A percentile compares a stretch with the other conserved stretches of the same genome.
These are phyloP conservation scores for Stipa capillata DNA, from an alignment of 176 grass and related monocot species.

Conservation along the genomic window DNA sequence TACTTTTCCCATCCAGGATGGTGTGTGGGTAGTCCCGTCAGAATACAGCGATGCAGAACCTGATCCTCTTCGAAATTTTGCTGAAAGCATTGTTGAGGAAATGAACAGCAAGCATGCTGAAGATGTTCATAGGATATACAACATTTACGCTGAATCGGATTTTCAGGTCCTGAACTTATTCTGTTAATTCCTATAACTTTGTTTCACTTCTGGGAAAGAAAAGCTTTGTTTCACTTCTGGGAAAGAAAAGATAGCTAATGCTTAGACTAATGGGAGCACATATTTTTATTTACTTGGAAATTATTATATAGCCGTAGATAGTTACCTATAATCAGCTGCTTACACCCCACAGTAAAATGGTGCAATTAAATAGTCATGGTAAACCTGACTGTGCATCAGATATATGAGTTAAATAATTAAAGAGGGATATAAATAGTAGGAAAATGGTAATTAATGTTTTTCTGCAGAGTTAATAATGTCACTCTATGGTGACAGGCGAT, in stretches of 20 bases:
- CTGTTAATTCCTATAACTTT: background rate
- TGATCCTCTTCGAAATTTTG: conserved; percentile 75
- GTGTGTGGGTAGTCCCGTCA: conserved; percentile 66
- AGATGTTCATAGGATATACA: conserved; percentile 72
- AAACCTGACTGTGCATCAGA: background rate
- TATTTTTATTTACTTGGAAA: background rate
- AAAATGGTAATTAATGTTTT: background rate
- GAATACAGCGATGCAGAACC: conserved; percentile 76
- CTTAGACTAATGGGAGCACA: background rate
- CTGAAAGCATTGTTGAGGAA: conserved; percentile 87
- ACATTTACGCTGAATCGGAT: conserved; percentile 69
- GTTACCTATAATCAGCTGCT: background rate
- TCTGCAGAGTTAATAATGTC: background rate
- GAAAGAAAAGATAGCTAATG: background rate
- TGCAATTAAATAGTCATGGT: background rate
- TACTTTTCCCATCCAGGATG: conserved; percentile 42
- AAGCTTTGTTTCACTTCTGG: too few relatives aligned
- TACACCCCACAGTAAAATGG: background rate
- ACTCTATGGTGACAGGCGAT: conserved; percentile 27
- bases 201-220: conserved; percentile 1
- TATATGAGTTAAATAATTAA: background rate
- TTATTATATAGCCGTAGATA: background rate
- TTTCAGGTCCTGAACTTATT: conserved; percentile 54
- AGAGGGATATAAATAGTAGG: background rate
- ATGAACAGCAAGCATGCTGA: conserved; percentile 71